Conservation (phyloP, 2,329 filamentous ascomycete species). For the Thelonectria blattea region DNA sequence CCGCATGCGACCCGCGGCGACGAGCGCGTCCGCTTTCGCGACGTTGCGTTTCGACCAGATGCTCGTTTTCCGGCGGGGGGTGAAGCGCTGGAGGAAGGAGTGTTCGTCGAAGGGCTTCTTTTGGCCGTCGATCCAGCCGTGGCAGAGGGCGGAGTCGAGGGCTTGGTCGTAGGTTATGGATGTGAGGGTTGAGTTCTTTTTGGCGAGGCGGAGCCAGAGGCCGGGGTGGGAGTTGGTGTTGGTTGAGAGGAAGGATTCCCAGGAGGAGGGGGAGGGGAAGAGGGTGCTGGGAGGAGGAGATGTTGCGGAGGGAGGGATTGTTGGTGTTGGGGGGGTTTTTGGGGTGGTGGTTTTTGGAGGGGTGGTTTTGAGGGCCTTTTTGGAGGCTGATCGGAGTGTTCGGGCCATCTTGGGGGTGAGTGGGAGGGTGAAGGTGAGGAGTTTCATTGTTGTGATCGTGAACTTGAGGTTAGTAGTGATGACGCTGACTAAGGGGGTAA, state of each 20-base stretch:
- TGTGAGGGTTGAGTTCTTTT: conserved; percentile 51
- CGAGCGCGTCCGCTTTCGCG: conserved; percentile 53
- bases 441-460: background rate
- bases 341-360: background rate
- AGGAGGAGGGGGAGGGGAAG: conserved; percentile 22
- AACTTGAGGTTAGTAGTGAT: background rate
- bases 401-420: conserved; percentile 24
- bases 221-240: conserved; percentile 39
- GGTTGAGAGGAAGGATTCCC: conserved; percentile 27
- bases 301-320: accelerated
- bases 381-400: conserved; percentile 28
- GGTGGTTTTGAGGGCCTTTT: background rate
- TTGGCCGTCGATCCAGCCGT: conserved; percentile 69
- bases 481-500: conserved; percentile 7
- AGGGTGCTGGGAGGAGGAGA: conserved; percentile 12
- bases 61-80: conserved; percentile 60
- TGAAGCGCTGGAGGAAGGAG: conserved; percentile 63
- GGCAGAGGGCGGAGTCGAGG: conserved; percentile 63
- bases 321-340: background rate
- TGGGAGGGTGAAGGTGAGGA: background rate
- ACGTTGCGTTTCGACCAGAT: conserved; percentile 68
- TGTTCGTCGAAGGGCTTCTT: conserved; percentile 50
- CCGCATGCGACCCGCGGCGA: conserved; percentile 54
- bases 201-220: conserved; percentile 56
- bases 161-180: conserved; percentile 58